A percentile compares a stretch with the other conserved stretches of the same genome.
phyloP scores from a whole-genome alignment of 2,329 filamentous ascomycete species.

The Didymella segeticola region DNA sequence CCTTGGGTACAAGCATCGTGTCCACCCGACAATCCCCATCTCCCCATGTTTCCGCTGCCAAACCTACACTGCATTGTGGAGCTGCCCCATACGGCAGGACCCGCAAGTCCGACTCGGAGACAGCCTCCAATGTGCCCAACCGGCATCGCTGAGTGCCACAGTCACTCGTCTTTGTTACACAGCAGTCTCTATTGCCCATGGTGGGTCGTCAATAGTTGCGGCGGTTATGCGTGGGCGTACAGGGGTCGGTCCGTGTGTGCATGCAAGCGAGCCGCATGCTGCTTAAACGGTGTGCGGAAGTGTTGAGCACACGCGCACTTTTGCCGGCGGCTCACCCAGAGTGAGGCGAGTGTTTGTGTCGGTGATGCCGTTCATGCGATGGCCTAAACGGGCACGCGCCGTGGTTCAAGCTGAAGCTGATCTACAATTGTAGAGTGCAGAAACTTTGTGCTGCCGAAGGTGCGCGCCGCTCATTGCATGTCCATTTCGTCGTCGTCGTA shows the following conservation, averaged over 20 bases:
- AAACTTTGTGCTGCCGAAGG: background rate
- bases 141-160: background rate
- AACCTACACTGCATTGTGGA: background rate
- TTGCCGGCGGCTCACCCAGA: slow-evolving; percentile 8
- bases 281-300: slow-evolving; percentile 2
- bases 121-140: background rate
- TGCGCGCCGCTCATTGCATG: slow-evolving; percentile 35
- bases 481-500: slow-evolving; percentile 63
- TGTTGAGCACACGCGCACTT: slow-evolving; percentile 1
- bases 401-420: background rate
- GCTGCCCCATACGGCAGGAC: background rate
- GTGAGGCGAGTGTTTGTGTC: background rate
- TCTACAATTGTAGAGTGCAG: background rate
- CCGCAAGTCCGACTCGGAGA: background rate
- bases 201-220: slow-evolving; percentile 17
- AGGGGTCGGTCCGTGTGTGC: slow-evolving; percentile 17
- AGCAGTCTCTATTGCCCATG: slow-evolving; percentile 3
- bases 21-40: background rate
- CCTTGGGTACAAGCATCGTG: background rate
- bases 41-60: background rate
- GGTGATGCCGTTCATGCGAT: background rate
- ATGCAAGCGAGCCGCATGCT: slow-evolving; percentile 15
- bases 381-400: background rate
- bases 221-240: slow-evolving; percentile 17
- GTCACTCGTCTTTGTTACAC: slow-evolving; percentile 5